phyloP scores from a whole-genome alignment of 495 filamentous ascomycete species.

The Chaetomidium leptoderma region DNA sequence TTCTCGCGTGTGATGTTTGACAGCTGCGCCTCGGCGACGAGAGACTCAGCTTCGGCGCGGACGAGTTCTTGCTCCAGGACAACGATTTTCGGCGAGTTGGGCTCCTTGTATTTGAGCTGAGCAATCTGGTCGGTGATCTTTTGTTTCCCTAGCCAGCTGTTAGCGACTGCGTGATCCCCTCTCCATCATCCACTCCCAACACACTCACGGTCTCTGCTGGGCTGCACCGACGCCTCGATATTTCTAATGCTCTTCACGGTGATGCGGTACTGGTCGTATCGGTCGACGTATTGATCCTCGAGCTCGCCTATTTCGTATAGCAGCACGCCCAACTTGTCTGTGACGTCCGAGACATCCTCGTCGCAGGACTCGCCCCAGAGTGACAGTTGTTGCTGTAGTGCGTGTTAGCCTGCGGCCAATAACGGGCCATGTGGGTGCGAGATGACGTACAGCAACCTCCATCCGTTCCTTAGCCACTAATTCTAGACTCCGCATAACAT shows the following conservation, averaged over 20 bases:
- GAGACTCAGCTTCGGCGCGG: conserved; percentile 94
- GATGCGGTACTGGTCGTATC: conserved; percentile 98
- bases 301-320: conserved; percentile 98
- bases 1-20: conserved; percentile 99
- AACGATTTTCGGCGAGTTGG: conserved; percentile 93
- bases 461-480: conserved; percentile 91
- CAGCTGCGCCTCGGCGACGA: conserved; percentile 95
- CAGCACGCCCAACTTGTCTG: conserved; percentile 95
- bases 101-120: conserved; percentile 99
- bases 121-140: conserved; percentile 99
- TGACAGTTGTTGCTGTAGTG: conserved; percentile 84
- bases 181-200: too few species aligned
- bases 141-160: conserved; percentile 70
- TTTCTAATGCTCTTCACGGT: conserved; percentile 99
- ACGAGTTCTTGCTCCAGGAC: conserved; percentile 98
- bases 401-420: conserved; percentile 27
- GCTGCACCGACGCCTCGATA: conserved; percentile 97
- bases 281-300: conserved; percentile 95
- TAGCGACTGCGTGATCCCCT: conserved; percentile 5
- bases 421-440: background rate
- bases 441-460: conserved; percentile 82
- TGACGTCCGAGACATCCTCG: conserved; percentile 97
- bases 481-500: conserved; percentile 97
- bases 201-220: conserved; percentile 85
- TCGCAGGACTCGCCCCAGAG: conserved; percentile 96